Evolutionary conservation across 768 basidiomycete species (phyloP), one percentile per base, ranked within the genome.

Genomic region (Russula emetica): DNA sequence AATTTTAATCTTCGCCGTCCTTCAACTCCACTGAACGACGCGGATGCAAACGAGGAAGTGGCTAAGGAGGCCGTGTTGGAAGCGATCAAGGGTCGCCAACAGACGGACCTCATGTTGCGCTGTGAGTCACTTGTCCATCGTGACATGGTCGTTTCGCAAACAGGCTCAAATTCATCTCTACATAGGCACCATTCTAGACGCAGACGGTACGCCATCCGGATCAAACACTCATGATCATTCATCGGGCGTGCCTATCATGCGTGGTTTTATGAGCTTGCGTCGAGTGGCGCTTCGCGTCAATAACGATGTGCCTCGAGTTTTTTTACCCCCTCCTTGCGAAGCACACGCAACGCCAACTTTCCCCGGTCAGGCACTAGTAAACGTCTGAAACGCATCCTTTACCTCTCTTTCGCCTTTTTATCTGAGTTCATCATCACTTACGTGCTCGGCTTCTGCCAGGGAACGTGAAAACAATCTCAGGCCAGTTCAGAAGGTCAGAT

Each of bases 401-500:
- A 22, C 42, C 61, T 24, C 51, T 38, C 49, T 60, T 58, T 57
- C 53, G 53, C 47, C 38, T 64, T 60, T 49, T 36, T 28, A 22
- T 47, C 59, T 58, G 58, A 62, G 66, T 60, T 60, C 55, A 44
- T 32, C 26, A 49, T 57, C 36, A 49, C 56, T 73, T 72, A 71
- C 71, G 70, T 71, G 47, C 45, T 49, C 57, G 57, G 5, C 30
- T 34, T 47, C 69, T 71, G 69, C 58, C 67, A 92, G 91, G 92
- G 53, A 85, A 84, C 71, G 91, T 95, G 62, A 90, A 89, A 76
- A 91, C 86, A 40, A 92, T 91, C 49, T 92, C 89, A 14, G 91
- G 91, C 7, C 87, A 89, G 70, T 94, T 96, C 77, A 94, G 90
- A 72, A 92, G 89, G 76, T 85, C 91, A 40, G 92, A 95, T 71